Evolutionary conservation across 164 flowering plant genomes (phyloP), one percentile per base, ranked within the genome.

Genomic region (Kingdonia uniflora): DNA sequence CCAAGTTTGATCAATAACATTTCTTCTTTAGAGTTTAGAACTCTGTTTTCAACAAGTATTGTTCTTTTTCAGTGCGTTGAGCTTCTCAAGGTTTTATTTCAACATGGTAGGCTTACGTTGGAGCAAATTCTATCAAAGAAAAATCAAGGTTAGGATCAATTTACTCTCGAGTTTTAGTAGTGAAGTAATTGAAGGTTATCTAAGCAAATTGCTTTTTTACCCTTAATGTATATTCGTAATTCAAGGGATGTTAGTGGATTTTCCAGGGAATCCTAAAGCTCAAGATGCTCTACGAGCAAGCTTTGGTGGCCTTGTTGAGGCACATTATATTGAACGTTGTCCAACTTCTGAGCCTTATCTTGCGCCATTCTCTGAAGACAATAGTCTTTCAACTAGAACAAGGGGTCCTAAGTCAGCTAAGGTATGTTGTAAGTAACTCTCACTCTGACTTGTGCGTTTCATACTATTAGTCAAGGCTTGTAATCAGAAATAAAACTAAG

Each of bases 31-130:
- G n/a, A n/a, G n/a, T n/a, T n/a, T n/a, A n/a, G n/a, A n/a, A n/a
- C n/a, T 29, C 8, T 4, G 35, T 3, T 29, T 29, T 29, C 6
- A 29, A 3, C 8, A 8, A 29, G 35, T 29, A 29, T 8, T 55
- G 22, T 14, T 55, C 14, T 24, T 38, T 17, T 43, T 42, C 68
- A 89, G 97, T 76, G 95, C 54, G 66, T 57, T 19, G 65, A 56
- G 16, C 64, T 94, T 47, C 68, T 89, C 42, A 76, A 79, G 63
- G 84, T 79, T 43, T 71, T 94, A 62, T 78, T 94, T 58, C 74
- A 83, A 58, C 85, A 94, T 58, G 96, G 99, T 11, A 80, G 99
- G 67, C 90, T 87, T 60, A 76, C 99, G 5, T 56, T 85, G 58
- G 67, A 74, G 33, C 86, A 85, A 67, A 59, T 83, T 53, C 44